Evolutionary conservation across 1,139 yeast species (phyloP).

Genomic region (Debaryomyces singareniensis): DNA sequence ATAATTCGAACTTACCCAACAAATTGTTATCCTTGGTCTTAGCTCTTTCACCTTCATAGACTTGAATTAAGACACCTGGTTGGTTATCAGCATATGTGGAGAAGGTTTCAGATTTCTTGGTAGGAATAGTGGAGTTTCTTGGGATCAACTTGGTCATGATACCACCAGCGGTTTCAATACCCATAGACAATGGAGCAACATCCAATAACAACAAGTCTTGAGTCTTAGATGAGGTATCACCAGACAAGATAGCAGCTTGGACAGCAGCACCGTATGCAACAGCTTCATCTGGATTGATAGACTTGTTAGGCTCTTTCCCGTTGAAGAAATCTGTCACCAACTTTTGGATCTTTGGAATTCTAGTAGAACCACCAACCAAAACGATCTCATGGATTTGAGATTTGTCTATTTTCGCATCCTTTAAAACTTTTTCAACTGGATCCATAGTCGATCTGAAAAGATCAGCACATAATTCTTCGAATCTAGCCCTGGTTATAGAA

Average conservation of each 20-base stretch:
- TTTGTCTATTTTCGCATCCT: slow-evolving; percentile 34
- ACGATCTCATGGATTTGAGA: slow-evolving; percentile 32
- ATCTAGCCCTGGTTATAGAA: slow-evolving; percentile 35
- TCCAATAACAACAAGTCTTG: slow-evolving; percentile 95
- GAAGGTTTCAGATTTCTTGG: slow-evolving; percentile 90
- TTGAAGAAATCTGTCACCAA: slow-evolving; percentile 34
- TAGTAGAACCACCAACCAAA: slow-evolving; percentile 37
- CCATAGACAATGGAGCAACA: slow-evolving; percentile 90
- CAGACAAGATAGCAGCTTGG: slow-evolving; percentile 78
- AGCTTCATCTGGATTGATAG: slow-evolving; percentile 55
- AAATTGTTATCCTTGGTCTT: slow-evolving; percentile 90
- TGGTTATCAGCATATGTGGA: slow-evolving; percentile 96
- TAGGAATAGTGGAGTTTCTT: slow-evolving; percentile 94
- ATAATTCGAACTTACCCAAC: slow-evolving; percentile 88
- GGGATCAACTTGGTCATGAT: slow-evolving; percentile 94
- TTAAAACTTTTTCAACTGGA: slow-evolving; percentile 35
- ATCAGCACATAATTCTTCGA: slow-evolving; percentile 35
- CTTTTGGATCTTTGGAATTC: slow-evolving; percentile 36
- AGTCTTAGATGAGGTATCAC: slow-evolving; percentile 82
- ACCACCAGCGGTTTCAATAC: slow-evolving; percentile 96
- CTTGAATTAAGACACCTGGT: slow-evolving; percentile 92
- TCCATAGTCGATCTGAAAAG: slow-evolving; percentile 34
- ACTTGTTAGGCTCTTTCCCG: slow-evolving; percentile 43
- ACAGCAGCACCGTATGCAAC: slow-evolving; percentile 74
- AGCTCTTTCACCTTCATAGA: slow-evolving; percentile 95